These are phyloP conservation scores for Lactifluus echinatus DNA, from an alignment of 768 basidiomycete genomes.

Conservation along the genomic window DNA sequence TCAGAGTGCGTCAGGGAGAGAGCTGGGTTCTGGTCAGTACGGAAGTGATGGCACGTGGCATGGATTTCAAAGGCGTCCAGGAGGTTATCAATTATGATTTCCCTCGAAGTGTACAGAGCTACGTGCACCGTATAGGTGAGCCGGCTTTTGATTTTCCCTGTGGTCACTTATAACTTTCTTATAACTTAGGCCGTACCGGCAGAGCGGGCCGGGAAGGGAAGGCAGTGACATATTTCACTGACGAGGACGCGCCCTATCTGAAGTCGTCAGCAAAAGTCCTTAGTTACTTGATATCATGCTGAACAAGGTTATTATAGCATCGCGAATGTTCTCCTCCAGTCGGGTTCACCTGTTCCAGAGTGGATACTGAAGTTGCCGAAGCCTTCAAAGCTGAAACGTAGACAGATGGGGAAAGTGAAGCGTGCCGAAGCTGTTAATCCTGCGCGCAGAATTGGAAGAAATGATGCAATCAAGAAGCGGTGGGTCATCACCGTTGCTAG, in stretches of 20 bases:
- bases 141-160: neutral
- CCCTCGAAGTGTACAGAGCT: slow-evolving; percentile 90
- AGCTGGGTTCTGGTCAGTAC: slow-evolving; percentile 96
- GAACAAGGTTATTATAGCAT: slow-evolving; percentile 42
- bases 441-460: slow-evolving; percentile 58
- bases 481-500: slow-evolving; percentile 24
- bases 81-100: slow-evolving; percentile 98
- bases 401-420: slow-evolving; percentile 76
- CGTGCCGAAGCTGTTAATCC: slow-evolving; percentile 67
- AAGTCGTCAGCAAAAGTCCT: slow-evolving; percentile 54
- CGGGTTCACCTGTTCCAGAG: slow-evolving; percentile 83
- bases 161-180: slow-evolving; percentile 5
- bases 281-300: slow-evolving; percentile 7
- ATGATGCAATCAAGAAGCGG: slow-evolving; percentile 69
- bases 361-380: slow-evolving; percentile 96
- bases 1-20: slow-evolving; percentile 78
- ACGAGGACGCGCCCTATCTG: slow-evolving; percentile 85
- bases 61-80: slow-evolving; percentile 92
- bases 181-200: slow-evolving; percentile 73
- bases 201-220: slow-evolving; percentile 88
- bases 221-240: slow-evolving; percentile 93
- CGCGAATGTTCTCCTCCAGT: slow-evolving; percentile 91
- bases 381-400: slow-evolving; percentile 83
- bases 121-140: slow-evolving; percentile 89
- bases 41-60: slow-evolving; percentile 95